Evolutionary conservation across 2,329 filamentous ascomycete genomes (phyloP), one percentile per base, ranked within the genome.

Genomic region (Talaromyces rugulosus): DNA sequence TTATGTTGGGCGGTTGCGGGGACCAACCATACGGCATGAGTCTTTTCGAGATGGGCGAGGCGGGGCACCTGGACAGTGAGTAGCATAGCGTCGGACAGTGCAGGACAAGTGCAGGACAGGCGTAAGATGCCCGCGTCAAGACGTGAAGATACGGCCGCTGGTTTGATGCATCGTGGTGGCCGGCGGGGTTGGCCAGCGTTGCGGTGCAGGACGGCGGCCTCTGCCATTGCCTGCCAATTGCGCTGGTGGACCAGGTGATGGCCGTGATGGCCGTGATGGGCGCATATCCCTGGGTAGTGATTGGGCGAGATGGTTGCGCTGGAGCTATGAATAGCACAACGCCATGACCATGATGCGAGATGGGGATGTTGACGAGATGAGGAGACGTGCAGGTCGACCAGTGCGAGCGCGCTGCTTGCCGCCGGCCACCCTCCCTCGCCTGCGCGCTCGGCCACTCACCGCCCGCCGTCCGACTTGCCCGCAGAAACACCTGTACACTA

Each of bases 1-100:
- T 64, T 60, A 59, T 60, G 58, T 57, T 50, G 55, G 12, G 54
- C 33, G 63, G 60, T 54, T 63, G 53, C 58, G 58, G 61, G 63
- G 51, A 40, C 62, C 61, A 61, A 63, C 61, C 61, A 47, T n/a
- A 7, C 23, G 42, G 18, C 42, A 47, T 18, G 18, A 47, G n/a
- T 18, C 18, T 47, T 47, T 47, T 47, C 42, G 9, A 16, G 40
- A 52, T 52, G 47, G 27, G 16, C 47, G 23, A 27, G 47, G 47
- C 27, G 33, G 47, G 23, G 7, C 47, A 52, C 27, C 23, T 16
- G 27, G 50, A 30, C 50, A 23, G 23, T 23, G 23, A 23, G 23
- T 23, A 23, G 23, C 23, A 23, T 23, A 23, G 23, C 23, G 23
- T 23, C 23, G 23, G 23, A 23, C 23, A 52, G 27, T 23, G 44